Conservation (phyloP, 106 monocot genomes). For the Dactylorhiza incarnata region DNA sequence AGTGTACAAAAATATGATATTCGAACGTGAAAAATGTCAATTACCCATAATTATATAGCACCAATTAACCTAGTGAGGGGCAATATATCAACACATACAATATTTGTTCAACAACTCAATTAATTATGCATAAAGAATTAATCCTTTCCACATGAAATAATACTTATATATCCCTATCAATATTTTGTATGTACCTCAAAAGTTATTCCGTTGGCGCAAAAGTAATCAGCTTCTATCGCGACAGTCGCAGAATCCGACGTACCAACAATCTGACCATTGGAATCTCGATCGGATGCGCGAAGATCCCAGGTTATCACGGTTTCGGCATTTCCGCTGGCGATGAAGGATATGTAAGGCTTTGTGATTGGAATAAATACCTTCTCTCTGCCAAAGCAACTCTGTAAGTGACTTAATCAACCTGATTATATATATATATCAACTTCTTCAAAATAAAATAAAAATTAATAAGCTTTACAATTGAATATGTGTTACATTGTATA, state of each 20-base stretch:
- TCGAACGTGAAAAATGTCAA: too few species aligned
- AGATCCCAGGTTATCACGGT: slow-evolving; percentile 44
- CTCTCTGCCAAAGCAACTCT: slow-evolving; percentile 28
- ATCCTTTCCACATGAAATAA: background rate
- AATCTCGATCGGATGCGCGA: slow-evolving; percentile 41
- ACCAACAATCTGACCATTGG: slow-evolving; percentile 25
- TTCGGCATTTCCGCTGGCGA: slow-evolving; percentile 17
- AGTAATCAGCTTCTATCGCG: slow-evolving; percentile 53
- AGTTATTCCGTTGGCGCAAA: slow-evolving; percentile 49
- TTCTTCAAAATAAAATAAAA: too few species aligned
- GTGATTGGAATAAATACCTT: slow-evolving; percentile 41
- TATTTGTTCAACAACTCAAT: too few species aligned
- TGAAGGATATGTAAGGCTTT: slow-evolving; percentile 62
- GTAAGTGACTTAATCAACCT: background rate
- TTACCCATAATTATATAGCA: too few species aligned
- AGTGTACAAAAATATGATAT: too few species aligned
- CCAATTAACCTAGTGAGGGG: too few species aligned
- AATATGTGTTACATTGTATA: too few species aligned
- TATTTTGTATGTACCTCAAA: slow-evolving; percentile 41
- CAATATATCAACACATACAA: too few species aligned
- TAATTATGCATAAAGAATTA: background rate
- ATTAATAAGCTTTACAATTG: too few species aligned
- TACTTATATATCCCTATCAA: background rate
- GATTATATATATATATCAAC: background rate
- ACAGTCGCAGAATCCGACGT: slow-evolving; percentile 52